A percentile compares a stretch with the other conserved stretches of the same genome.
phyloP scores from a whole-genome alignment of 108 stramenopile species.

The Bacterosira constricta region DNA sequence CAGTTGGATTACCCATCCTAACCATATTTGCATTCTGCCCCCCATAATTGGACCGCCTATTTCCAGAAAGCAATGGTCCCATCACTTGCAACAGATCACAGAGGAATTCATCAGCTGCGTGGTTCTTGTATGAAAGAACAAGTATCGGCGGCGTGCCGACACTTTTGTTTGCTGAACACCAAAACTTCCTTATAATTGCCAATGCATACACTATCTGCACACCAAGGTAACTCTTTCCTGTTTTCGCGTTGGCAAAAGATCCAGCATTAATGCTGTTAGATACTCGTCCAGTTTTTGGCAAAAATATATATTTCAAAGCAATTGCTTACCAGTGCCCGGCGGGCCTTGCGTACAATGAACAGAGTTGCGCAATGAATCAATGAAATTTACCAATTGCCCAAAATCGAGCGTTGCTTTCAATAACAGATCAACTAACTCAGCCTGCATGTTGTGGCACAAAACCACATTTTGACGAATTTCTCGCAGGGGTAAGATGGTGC shows the following conservation, averaged over 20 bases:
- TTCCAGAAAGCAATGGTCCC: conserved; percentile 4
- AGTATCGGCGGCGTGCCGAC: conserved; percentile 48
- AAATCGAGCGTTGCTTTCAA: conserved; percentile 37
- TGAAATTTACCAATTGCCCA: conserved; percentile 43
- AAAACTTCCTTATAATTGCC: conserved; percentile 31
- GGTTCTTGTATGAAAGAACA: conserved; percentile 53
- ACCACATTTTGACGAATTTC: conserved; percentile 42
- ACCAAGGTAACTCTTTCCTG: conserved; percentile 36
- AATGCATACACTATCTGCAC: conserved; percentile 52
- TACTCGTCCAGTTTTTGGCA: not conserved
- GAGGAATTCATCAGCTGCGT: conserved; percentile 52
- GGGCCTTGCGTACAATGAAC: conserved; percentile 57
- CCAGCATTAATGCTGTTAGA: too few relatives aligned
- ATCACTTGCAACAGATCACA: conserved; percentile 35
- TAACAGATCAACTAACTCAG: conserved; percentile 20
- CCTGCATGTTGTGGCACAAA: conserved; percentile 5
- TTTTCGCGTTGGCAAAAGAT: too few relatives aligned
- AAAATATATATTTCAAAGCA: not conserved
- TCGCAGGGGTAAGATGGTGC: conserved; percentile 41
- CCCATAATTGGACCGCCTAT: not conserved
- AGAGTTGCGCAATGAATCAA: conserved; percentile 44
- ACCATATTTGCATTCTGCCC: not conserved
- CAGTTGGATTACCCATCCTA: not conserved
- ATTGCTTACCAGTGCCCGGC: conserved; percentile 37
- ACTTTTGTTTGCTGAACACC: conserved; percentile 27